Evolutionary conservation across 2,329 filamentous ascomycete species (phyloP), one percentile per base, ranked within the genome.

Genomic region (Penicillium paneum): DNA sequence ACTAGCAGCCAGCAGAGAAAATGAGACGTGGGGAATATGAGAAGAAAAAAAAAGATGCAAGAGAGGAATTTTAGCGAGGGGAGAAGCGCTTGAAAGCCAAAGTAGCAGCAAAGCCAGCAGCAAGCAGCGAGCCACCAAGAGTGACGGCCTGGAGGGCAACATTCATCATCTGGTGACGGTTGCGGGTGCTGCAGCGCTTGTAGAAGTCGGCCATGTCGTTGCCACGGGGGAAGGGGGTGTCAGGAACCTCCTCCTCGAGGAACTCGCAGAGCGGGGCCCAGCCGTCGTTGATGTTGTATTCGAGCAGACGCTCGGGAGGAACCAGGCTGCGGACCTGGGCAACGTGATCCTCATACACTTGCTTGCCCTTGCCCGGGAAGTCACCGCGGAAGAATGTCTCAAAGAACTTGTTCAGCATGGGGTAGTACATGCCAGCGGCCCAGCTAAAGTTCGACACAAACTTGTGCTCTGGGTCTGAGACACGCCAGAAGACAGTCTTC

Each of bases 331-430:
- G 76, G 26, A 84, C 76, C 61, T 81, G 73, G 10, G 75, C 79
- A 63, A 83, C 81, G 67, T 84, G 81, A 54, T 81, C 76, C 38
- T 74, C 70, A 75, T 83, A 89, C 42, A 84, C 77, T 49, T 83
- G 78, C 75, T 87, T 88, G 66, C 84, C 86, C 55, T 81, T 77
- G 68, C 81, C 81, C 66, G 81, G 80, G 69, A 88, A 88, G 67
- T 88, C 85, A 47, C 83, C 83, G 57, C 83, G 79, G 78, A 87
- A 88, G 73, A 87, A 88, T 52, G 79, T 81, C 63, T 84, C 80
- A 74, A 86, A 88, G 76, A 88, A 87, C 71, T 85, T 86, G 69
- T 79, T 78, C 54, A 88, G 78, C 85, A 88, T 88, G 36, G 84
- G 85, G 68, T 87, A 82, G 76, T 88, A 87, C 77, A 87, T 83